Percentiles rank a stretch among this genome's conserved stretches.
These are phyloP conservation scores for Laetiporus sulphureus DNA, from an alignment of 1,284 basidiomycete genomes.

Conservation along the genomic window DNA sequence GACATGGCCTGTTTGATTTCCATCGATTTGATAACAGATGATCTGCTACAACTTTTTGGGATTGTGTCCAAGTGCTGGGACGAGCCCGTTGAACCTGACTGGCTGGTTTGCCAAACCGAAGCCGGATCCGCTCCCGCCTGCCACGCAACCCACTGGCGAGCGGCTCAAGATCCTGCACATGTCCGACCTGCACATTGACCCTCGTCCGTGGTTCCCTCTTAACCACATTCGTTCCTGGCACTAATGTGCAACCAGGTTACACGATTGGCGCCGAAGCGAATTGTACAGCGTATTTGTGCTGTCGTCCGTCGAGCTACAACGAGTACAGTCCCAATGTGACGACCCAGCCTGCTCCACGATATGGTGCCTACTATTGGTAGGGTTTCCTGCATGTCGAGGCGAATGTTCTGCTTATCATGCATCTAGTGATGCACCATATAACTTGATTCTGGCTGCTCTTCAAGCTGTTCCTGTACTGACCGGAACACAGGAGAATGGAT, in stretches of 20 bases:
- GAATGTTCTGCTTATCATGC: not conserved
- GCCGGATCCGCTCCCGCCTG: slow-evolving; percentile 52
- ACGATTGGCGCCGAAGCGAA: slow-evolving; percentile 70
- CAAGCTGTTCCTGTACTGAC: slow-evolving; percentile 65
- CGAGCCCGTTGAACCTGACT: slow-evolving; percentile 45
- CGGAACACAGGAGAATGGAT: slow-evolving; percentile 51
- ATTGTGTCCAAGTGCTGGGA: slow-evolving; percentile 44
- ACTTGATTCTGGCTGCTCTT: slow-evolving; percentile 56
- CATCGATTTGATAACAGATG: slow-evolving; percentile 50
- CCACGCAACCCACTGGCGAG: slow-evolving; percentile 52
- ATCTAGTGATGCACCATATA: slow-evolving; percentile 61
- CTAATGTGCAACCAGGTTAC: slow-evolving; percentile 39
- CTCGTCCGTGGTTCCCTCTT: slow-evolving; percentile 36
- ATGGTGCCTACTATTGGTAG: slow-evolving; percentile 57
- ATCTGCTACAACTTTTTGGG: slow-evolving; percentile 50
- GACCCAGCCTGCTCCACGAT: slow-evolving; percentile 57
- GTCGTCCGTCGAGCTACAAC: slow-evolving; percentile 54
- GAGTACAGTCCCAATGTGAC: slow-evolving; percentile 41
- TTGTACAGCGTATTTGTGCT: slow-evolving; percentile 70
- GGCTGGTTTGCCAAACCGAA: slow-evolving; percentile 64
- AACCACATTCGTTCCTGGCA: not conserved
- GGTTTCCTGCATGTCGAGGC: slow-evolving; percentile 4
- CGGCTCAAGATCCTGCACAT: slow-evolving; percentile 70
- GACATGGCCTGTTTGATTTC: not conserved
- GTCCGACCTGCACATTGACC: slow-evolving; percentile 76